phyloP scores from a whole-genome alignment of 495 filamentous ascomycete genomes.

The Podospora tetraspora region DNA sequence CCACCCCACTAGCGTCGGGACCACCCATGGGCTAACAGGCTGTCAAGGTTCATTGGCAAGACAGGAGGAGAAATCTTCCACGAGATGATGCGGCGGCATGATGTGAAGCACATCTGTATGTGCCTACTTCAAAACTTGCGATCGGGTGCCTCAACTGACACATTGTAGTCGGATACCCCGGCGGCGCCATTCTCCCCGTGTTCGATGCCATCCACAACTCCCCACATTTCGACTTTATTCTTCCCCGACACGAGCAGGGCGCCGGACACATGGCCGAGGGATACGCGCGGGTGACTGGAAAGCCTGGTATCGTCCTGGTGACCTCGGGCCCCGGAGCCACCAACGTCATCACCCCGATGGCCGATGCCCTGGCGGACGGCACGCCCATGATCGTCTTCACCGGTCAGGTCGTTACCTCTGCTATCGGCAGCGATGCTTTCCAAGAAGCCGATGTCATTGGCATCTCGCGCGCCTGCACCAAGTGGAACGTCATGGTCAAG shows the following conservation, averaged over 20 bases:
- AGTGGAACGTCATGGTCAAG: slow-evolving; percentile 85
- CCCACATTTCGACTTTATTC: slow-evolving; percentile 68
- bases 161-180: slow-evolving; percentile 60
- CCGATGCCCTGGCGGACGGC: slow-evolving; percentile 72
- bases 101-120: slow-evolving; percentile 87
- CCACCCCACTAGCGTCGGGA: slow-evolving; percentile 5
- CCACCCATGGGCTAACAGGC: slow-evolving; percentile 12
- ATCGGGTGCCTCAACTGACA: slow-evolving; percentile 16
- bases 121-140: slow-evolving; percentile 22
- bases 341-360: slow-evolving; percentile 74
- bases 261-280: slow-evolving; percentile 80
- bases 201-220: slow-evolving; percentile 82
- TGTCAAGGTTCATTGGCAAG: slow-evolving; percentile 79
- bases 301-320: slow-evolving; percentile 71
- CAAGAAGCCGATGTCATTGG: slow-evolving; percentile 75
- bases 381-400: slow-evolving; percentile 75
- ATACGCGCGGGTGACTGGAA: slow-evolving; percentile 68
- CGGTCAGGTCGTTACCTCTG: slow-evolving; percentile 67
- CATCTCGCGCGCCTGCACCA: slow-evolving; percentile 72
- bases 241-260: slow-evolving; percentile 74
- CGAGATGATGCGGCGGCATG: slow-evolving; percentile 95
- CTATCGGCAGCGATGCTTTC: slow-evolving; percentile 76
- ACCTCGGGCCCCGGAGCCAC: slow-evolving; percentile 76
- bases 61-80: slow-evolving; percentile 97
- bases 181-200: slow-evolving; percentile 76